Evolutionary conservation across 2,329 filamentous ascomycete genomes (phyloP), one percentile per base, ranked within the genome.

Genomic region (Diaporthe sp.): DNA sequence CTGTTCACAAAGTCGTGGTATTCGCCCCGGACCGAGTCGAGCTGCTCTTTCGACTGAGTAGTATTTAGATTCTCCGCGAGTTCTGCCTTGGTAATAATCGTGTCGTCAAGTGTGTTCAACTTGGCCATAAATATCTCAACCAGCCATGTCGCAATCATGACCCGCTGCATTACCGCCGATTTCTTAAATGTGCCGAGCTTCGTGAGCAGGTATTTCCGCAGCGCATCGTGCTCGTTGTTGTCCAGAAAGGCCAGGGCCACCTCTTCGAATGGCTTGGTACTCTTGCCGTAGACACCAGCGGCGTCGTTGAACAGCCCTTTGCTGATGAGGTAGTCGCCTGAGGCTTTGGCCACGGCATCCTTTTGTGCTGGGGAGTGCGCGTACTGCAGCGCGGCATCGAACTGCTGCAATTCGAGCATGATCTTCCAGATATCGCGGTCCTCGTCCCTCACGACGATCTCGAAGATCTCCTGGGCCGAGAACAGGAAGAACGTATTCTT

Each of bases 401-500:
- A 99, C 79, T 97, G 92, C 80, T 97, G 94, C 78, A 93, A 90
- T 80, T 94, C 91, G 75, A 98, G 89, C 91, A 98, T 94, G 71
- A 98, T 95, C 82, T 95, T 95, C 97, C 97, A 99, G 22, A 98
- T 92, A 82, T 98, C 94, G 79, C 97, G 89, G 79, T 96, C 94
- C 83, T 99, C 97, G 74, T 98, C 95, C 60, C 92, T 93, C 17
- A 96, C 93, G 17, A 97, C 94, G 75, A 99, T 93, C 85, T 99
- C 97, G 79, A 95, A 98, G 70, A 99, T 98, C 80, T 98, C 95
- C 74, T 94, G 90, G 0, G 91, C 90, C 0, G 96, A 98, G 81
- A 98, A 98, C 2, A 99, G 89, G 97, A 97, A 99, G 82, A 96
- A 98, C 0, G 97, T 99, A 81, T 96, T 97, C 87, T 98, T 98